phyloP scores from a whole-genome alignment of 805 yeast species.

The Yarrowia keelungensis region DNA sequence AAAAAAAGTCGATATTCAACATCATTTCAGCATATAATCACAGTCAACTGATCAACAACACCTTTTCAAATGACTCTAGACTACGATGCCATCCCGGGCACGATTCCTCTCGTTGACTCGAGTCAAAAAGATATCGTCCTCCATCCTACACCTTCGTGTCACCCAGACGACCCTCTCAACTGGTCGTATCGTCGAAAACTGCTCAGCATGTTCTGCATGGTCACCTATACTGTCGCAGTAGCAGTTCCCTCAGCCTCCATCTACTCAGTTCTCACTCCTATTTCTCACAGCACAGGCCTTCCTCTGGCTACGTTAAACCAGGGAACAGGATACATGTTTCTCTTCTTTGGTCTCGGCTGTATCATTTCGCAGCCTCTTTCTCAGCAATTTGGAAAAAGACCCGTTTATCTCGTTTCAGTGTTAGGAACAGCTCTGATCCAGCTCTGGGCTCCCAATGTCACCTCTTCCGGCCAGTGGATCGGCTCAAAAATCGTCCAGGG shows the following conservation, averaged over 20 bases:
- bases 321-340: conserved; percentile 59
- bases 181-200: conserved; percentile 62
- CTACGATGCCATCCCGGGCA: conserved; percentile 42
- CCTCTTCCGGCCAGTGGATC: conserved; percentile 52
- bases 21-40: no score
- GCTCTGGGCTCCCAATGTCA: conserved; percentile 55
- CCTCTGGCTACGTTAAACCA: conserved; percentile 55
- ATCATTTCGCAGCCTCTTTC: conserved; percentile 61
- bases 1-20: no score
- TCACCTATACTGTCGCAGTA: conserved; percentile 54
- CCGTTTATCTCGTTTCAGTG: conserved; percentile 54
- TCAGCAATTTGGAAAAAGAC: conserved; percentile 58
- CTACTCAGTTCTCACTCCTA: conserved; percentile 54
- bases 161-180: conserved; percentile 74
- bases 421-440: conserved; percentile 53
- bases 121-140: conserved; percentile 53
- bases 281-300: conserved; percentile 51
- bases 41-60: background rate
- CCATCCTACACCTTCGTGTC: conserved; percentile 70
- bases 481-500: conserved; percentile 54
- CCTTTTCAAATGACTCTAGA: background rate
- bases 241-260: conserved; percentile 59
- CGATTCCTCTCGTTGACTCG: conserved; percentile 43
- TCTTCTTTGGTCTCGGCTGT: conserved; percentile 61
- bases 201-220: conserved; percentile 53